These are phyloP conservation scores for Colletotrichum cordylinicola DNA, from an alignment of 2,329 filamentous ascomycete species.

Conservation along the genomic window DNA sequence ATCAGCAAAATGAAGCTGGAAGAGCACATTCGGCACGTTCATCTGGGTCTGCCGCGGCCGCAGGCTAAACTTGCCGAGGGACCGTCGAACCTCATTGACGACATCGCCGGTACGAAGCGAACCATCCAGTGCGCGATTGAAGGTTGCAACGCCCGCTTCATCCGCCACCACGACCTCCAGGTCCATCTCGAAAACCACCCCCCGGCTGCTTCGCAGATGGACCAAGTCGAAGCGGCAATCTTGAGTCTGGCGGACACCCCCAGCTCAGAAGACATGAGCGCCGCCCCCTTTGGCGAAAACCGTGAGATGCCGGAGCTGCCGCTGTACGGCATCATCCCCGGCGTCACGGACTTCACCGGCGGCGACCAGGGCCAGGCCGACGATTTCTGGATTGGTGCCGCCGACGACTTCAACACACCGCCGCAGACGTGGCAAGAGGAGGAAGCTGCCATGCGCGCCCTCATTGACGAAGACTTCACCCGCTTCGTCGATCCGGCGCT, in stretches of 20 bases:
- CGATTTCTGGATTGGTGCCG: slow-evolving; percentile 35
- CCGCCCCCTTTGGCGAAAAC: not conserved
- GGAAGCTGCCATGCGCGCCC: slow-evolving; percentile 47
- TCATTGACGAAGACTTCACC: slow-evolving; percentile 30
- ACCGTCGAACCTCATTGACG: slow-evolving; percentile 42
- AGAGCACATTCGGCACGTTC: slow-evolving; percentile 83
- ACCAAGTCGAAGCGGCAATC: slow-evolving; percentile 20
- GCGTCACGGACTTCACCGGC: slow-evolving; percentile 1
- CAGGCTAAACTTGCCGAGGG: slow-evolving; percentile 25
- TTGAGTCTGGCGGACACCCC: slow-evolving; percentile 23
- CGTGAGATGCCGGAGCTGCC: slow-evolving; percentile 22
- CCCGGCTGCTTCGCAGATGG: slow-evolving; percentile 17
- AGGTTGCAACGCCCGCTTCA: slow-evolving; percentile 52
- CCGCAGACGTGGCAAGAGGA: slow-evolving; percentile 46
- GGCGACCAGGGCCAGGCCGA: slow-evolving; percentile 7
- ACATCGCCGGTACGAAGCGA: slow-evolving; percentile 48
- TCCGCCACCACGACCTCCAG: slow-evolving; percentile 56
- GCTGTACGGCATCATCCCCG: slow-evolving; percentile 12
- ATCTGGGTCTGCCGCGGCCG: slow-evolving; percentile 67
- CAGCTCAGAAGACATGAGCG: not conserved
- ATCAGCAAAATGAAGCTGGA: slow-evolving; percentile 80
- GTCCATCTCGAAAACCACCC: slow-evolving; percentile 45
- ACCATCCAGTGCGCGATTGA: slow-evolving; percentile 47
- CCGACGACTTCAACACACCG: slow-evolving; percentile 32
- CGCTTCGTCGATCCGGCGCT: slow-evolving; percentile 21